Conservation (phyloP, 192 early-diverging fungal species). For the Entomortierella chlamydospora region DNA sequence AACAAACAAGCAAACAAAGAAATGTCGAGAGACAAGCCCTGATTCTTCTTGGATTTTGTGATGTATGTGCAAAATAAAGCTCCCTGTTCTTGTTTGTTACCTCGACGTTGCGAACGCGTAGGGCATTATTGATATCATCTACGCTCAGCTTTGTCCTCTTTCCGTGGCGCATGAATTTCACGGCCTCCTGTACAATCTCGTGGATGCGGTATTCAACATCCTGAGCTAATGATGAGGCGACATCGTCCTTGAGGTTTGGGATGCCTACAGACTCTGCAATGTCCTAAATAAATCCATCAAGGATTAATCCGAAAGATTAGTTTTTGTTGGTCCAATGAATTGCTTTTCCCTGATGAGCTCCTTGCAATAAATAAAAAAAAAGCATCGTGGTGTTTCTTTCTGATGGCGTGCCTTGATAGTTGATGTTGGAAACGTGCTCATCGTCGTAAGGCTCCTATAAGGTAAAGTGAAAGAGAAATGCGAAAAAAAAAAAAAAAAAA, state of each 20-base stretch:
- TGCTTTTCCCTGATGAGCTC: no score
- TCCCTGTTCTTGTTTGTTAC: constrained; percentile 34
- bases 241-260: constrained; percentile 86
- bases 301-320: not conserved
- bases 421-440: constrained; percentile 53
- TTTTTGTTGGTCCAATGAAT: not conserved
- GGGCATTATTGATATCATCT: constrained; percentile 91
- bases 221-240: constrained; percentile 83
- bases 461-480: not conserved
- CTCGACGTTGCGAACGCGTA: constrained; percentile 93
- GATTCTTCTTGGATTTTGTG: no score
- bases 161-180: constrained; percentile 97
- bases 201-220: constrained; percentile 97
- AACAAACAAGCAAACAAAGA: not conserved
- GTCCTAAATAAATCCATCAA: constrained; percentile 56
- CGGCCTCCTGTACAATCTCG: constrained; percentile 93
- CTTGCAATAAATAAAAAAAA: not conserved
- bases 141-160: constrained; percentile 83
- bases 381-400: no score
- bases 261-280: constrained; percentile 90
- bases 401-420: constrained; percentile 43
- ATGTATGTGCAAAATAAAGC: not conserved
- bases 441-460: constrained; percentile 11
- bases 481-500: not conserved
- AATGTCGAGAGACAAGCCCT: not conserved